Percentiles rank a stretch among this genome's conserved stretches.
These are phyloP conservation scores for Coemansia brasiliensis DNA, from an alignment of 192 early-diverging fungal genomes.

Conservation along the genomic window DNA sequence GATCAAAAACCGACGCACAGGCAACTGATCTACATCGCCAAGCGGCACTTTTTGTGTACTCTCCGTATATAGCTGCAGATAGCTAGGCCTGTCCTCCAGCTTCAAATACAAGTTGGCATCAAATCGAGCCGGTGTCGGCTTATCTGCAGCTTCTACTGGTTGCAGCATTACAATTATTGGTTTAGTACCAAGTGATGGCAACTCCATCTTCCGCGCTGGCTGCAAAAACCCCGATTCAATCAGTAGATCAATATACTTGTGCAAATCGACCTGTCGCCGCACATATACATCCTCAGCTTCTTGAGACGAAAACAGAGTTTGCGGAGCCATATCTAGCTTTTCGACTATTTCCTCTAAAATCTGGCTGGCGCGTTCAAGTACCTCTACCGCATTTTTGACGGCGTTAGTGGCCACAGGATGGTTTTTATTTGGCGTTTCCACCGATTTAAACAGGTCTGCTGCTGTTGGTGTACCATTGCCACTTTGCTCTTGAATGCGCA, in stretches of 20 bases:
- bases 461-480: neutral
- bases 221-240: conserved; percentile 70
- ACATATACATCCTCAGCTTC: conserved; percentile 49
- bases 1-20: conserved; percentile 88
- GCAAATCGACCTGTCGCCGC: conserved; percentile 58
- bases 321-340: conserved; percentile 36
- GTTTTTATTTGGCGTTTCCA: too few relatives aligned
- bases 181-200: conserved; percentile 63
- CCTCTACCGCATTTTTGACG: neutral
- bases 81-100: conserved; percentile 83
- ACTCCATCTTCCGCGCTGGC: conserved; percentile 52
- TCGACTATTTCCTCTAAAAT: conserved; percentile 41
- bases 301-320: conserved; percentile 31
- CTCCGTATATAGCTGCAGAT: conserved; percentile 76
- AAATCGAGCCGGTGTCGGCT: conserved; percentile 14
- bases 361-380: conserved; percentile 23
- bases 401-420: neutral
- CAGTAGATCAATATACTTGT: conserved; percentile 70
- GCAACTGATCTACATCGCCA: conserved; percentile 49
- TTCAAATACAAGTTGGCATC: conserved; percentile 76
- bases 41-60: conserved; percentile 48
- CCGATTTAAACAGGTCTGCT: too few relatives aligned
- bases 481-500: conserved; percentile 26
- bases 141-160: conserved; percentile 34
- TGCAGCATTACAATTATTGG: conserved; percentile 76